Percentiles rank a stretch among this genome's conserved stretches.
phyloP scores from a whole-genome alignment of 768 basidiomycete species.

The Harrya chromipes region DNA sequence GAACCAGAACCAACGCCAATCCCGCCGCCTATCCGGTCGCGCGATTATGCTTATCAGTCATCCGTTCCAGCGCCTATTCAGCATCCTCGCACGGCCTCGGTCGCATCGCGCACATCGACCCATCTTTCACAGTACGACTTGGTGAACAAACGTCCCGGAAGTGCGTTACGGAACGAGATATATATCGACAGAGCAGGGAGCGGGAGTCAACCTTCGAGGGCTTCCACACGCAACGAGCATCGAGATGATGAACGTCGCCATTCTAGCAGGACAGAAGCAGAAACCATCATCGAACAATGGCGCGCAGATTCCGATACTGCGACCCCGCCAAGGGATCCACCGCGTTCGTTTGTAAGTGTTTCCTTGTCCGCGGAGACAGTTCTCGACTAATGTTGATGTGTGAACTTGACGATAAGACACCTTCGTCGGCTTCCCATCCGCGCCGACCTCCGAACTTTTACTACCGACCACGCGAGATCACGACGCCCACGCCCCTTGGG shows the following conservation, averaged over 20 bases:
- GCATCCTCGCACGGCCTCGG: slow-evolving; percentile 19
- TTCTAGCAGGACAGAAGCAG: slow-evolving; percentile 25
- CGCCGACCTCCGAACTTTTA: slow-evolving; percentile 13
- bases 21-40: slow-evolving; percentile 25
- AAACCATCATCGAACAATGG: slow-evolving; percentile 30
- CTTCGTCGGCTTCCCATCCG: slow-evolving; percentile 9
- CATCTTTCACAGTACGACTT: slow-evolving; percentile 32
- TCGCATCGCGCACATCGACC: slow-evolving; percentile 27
- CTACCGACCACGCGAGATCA: slow-evolving; percentile 32
- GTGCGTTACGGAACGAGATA: slow-evolving; percentile 26
- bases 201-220: slow-evolving; percentile 23
- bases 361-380: background rate
- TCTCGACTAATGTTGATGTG: too few relatives aligned
- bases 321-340: slow-evolving; percentile 13
- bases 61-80: slow-evolving; percentile 10
- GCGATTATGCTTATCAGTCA: slow-evolving; percentile 30
- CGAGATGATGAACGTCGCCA: slow-evolving; percentile 12
- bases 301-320: slow-evolving; percentile 26
- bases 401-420: slow-evolving; percentile 12
- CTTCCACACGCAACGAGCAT: slow-evolving; percentile 15
- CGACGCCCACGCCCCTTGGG: slow-evolving; percentile 24
- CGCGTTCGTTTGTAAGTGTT: slow-evolving; percentile 23
- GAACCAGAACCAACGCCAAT: slow-evolving; percentile 12
- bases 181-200: slow-evolving; percentile 19
- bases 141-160: slow-evolving; percentile 24